Base-by-base conservation (phyloP, 805 yeast genomes). In the Pichia cabralensis region DNA sequence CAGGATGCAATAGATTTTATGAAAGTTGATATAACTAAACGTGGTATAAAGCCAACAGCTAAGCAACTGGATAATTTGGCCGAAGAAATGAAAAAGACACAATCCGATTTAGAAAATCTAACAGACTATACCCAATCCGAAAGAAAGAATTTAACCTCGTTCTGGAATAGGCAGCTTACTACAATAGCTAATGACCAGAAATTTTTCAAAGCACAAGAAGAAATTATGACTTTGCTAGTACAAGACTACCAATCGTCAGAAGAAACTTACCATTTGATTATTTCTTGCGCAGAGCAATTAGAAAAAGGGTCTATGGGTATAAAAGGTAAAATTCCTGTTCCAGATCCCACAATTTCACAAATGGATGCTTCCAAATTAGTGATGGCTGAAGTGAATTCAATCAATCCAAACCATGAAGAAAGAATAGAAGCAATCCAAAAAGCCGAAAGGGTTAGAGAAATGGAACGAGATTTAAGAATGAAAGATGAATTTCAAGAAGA, bases 111-210 rank as follows among this genome's bases (percentile, higher is more conserved):
- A 28, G 55, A 55, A 1, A 56, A 56, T 2, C 69, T 86, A 68
- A 65, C 69, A n/a, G 59, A 58, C 5, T 85, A 73, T 48, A 77
- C 92, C 26, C 48, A 56, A 1, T 62, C 64, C 5, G 97, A 86
- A 50, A 81, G 81, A 44, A 78, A 86, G 6, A 75, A 74, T 22
- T 86, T 97, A 95, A 82, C 83, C 51, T 73, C 73, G 45, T 78
- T 84, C 8, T 89, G 98, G 96, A 96, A 88, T 52, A 63, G 78
- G 5, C 96, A 86, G 51, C 67, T 92, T 36, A 92, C 85, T 41
- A 78, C 79, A 24, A 89, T 92, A 11, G 80, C 95, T 44, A 95
- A 85, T 49, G 96, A 88, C 50, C 97, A 92, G 55, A 94, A 89
- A 45, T 85, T 85, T 54, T 75, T 88, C 59, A 82, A 82, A 36